A percentile compares a stretch with the other conserved stretches of the same genome.
Evolutionary conservation across 768 basidiomycete genomes (phyloP).

Genomic region (Sistotremastrum suecicum): DNA sequence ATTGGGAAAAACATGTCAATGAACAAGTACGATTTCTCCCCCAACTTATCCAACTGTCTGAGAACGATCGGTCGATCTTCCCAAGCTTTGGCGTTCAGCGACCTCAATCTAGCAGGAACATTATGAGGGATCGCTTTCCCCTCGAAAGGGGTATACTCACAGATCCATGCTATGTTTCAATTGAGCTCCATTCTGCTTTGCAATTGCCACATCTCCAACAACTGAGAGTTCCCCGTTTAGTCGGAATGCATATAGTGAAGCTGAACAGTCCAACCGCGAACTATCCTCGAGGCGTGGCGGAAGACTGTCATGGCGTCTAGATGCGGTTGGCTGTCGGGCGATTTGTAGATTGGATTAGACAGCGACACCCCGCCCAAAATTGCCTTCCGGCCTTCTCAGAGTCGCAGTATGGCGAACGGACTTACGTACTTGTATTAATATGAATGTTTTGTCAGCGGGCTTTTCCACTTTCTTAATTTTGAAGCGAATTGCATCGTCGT

Average conservation of each 20-base stretch:
- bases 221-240: slow-evolving; percentile 26
- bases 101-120: slow-evolving; percentile 42
- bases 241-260: background rate
- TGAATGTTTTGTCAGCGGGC: slow-evolving; percentile 62
- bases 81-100: slow-evolving; percentile 78
- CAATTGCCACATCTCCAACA: slow-evolving; percentile 61
- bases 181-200: slow-evolving; percentile 48
- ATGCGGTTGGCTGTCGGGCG: slow-evolving; percentile 52
- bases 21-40: slow-evolving; percentile 70
- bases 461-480: slow-evolving; percentile 55
- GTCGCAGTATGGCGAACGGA: background rate
- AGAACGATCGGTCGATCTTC: slow-evolving; percentile 77
- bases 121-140: background rate
- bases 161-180: slow-evolving; percentile 65
- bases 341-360: slow-evolving; percentile 54
- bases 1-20: slow-evolving; percentile 1
- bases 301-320: slow-evolving; percentile 61
- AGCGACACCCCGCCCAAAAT: slow-evolving; percentile 60
- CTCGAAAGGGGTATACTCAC: slow-evolving; percentile 21
- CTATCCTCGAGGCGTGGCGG: slow-evolving; percentile 62
- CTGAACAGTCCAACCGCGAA: slow-evolving; percentile 36
- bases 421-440: slow-evolving; percentile 56
- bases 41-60: slow-evolving; percentile 79
- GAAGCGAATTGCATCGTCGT: slow-evolving; percentile 70
- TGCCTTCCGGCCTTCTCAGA: slow-evolving; percentile 30